A percentile compares a stretch with the other conserved stretches of the same genome.
Evolutionary conservation across 331 rosid species (phyloP).

Genomic region (Spiraea crenata): DNA sequence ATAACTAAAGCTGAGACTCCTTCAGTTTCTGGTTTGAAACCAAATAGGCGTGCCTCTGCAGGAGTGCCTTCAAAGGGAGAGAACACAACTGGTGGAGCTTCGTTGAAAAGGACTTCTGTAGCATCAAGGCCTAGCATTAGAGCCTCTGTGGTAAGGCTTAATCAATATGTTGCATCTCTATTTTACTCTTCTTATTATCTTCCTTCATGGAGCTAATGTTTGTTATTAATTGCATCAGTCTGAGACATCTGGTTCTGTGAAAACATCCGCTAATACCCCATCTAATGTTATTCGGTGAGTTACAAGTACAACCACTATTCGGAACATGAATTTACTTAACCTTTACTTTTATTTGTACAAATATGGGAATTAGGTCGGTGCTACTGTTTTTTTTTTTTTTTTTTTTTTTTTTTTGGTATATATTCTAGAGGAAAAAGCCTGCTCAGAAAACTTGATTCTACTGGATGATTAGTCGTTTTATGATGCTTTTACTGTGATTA

Average conservation of each 20-base stretch:
- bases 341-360: not conserved
- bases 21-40: constrained; percentile 26
- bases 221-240: constrained; percentile 37
- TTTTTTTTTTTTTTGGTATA: not conserved
- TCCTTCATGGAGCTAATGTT: constrained; percentile 13
- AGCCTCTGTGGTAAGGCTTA: constrained; percentile 40
- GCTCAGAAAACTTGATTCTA: not conserved
- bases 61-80: constrained; percentile 48
- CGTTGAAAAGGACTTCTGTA: constrained; percentile 42
- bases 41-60: constrained; percentile 42
- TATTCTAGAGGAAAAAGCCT: no score
- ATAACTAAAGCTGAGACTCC: constrained; percentile 40
- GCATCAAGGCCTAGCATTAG: constrained; percentile 40
- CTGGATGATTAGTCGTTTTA: constrained; percentile 12
- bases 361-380: not conserved
- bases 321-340: not conserved
- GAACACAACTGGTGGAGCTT: constrained; percentile 34
- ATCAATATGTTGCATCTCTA: not conserved
- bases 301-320: constrained; percentile 7
- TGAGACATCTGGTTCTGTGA: constrained; percentile 40
- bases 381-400: not conserved
- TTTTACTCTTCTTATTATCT: constrained; percentile 17
- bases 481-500: constrained; percentile 24
- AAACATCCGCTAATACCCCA: constrained; percentile 35
- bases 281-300: constrained; percentile 55